Percentiles rank a stretch among this genome's conserved stretches.
phyloP scores from a whole-genome alignment of 306 rosid species.

The Astragalus glycyphyllos region DNA sequence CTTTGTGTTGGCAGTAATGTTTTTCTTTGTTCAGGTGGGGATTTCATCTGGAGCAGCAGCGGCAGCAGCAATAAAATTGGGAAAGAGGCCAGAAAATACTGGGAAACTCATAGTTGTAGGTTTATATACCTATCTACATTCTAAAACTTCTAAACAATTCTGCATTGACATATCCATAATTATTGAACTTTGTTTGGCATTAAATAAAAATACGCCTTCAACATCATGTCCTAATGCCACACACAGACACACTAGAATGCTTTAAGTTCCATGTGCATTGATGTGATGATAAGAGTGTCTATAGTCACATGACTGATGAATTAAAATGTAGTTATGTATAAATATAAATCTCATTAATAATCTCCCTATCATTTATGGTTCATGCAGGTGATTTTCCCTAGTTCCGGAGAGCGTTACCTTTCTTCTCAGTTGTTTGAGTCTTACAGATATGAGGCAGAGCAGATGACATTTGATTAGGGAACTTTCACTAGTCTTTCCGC shows the following conservation, averaged over 20 bases:
- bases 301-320: not conserved
- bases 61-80: conserved; percentile 60
- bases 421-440: conserved; percentile 57
- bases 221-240: not conserved
- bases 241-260: not conserved
- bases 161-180: not conserved
- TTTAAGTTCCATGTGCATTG: conserved; percentile 17
- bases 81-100: conserved; percentile 42
- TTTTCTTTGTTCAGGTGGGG: conserved; percentile 57
- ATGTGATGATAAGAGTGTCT: not conserved
- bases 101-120: conserved; percentile 70
- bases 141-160: not conserved
- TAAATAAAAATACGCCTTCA: not conserved
- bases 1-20: not conserved
- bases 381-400: conserved; percentile 59
- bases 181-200: not conserved
- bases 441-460: conserved; percentile 53
- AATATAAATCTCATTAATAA: not conserved
- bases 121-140: not conserved
- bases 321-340: conserved; percentile 1
- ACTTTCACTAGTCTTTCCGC: not conserved
- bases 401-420: conserved; percentile 59
- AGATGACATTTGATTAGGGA: conserved; percentile 48
- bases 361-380: not conserved
- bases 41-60: conserved; percentile 78